phyloP scores from a whole-genome alignment of 2,329 filamentous ascomycete genomes.

The Pseudocercospora cruenta region DNA sequence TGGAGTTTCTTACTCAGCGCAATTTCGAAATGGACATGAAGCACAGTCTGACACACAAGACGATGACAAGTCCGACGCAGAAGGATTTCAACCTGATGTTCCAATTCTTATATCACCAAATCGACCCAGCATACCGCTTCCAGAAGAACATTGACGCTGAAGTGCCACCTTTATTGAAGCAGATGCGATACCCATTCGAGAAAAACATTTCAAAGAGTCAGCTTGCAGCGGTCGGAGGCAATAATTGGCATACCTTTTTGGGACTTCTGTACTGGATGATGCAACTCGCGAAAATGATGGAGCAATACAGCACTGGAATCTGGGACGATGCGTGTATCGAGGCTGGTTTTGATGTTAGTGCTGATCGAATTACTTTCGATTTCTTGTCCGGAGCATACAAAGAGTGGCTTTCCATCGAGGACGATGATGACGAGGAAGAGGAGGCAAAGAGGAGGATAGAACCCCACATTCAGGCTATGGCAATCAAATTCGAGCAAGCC shows the following conservation, averaged over 20 bases:
- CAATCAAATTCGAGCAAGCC: constrained; percentile 78
- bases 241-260: constrained; percentile 95
- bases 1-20: constrained; percentile 89
- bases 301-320: constrained; percentile 73
- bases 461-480: constrained; percentile 87
- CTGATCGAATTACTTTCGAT: constrained; percentile 90
- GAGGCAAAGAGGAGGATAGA: constrained; percentile 76
- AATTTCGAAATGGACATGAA: constrained; percentile 99
- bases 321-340: constrained; percentile 92
- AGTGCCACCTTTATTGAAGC: constrained; percentile 88
- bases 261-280: constrained; percentile 98
- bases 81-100: constrained; percentile 99
- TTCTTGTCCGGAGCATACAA: constrained; percentile 89
- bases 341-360: constrained; percentile 81
- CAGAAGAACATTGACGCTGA: constrained; percentile 95
- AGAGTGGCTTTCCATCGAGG: constrained; percentile 86
- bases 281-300: constrained; percentile 93
- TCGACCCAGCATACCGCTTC: constrained; percentile 91
- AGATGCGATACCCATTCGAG: constrained; percentile 92
- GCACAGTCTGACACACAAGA: constrained; percentile 86
- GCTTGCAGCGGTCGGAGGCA: constrained; percentile 89
- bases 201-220: constrained; percentile 96
- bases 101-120: constrained; percentile 94
- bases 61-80: constrained; percentile 90
- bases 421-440: constrained; percentile 79